Conservation (phyloP, 805 yeast genomes). For the Starmerella riodocensis region DNA sequence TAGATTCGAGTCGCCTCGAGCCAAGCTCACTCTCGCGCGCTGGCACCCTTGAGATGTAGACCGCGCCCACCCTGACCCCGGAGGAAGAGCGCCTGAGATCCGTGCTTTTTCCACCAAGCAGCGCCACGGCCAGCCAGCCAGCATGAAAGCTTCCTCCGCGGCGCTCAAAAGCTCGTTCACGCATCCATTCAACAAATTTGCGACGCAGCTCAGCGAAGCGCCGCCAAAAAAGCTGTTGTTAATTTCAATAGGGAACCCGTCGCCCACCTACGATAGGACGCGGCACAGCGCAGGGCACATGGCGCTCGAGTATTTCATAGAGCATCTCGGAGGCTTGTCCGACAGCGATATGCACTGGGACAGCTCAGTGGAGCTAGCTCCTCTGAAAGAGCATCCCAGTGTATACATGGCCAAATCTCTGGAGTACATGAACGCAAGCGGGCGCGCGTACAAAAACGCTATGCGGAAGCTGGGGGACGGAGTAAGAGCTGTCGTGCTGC, state of each 20-base stretch:
- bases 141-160: no score
- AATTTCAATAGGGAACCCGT: constrained; percentile 65
- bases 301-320: constrained; percentile 29
- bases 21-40: no score
- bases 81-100: no score
- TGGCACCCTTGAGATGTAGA: no score
- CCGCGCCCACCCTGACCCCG: no score
- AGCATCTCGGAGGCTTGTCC: constrained; percentile 11
- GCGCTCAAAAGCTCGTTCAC: no score
- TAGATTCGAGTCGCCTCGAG: no score
- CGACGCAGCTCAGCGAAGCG: constrained; percentile 9
- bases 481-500: constrained; percentile 40
- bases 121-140: not conserved
- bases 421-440: constrained; percentile 60
- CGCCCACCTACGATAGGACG: constrained; percentile 43
- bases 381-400: constrained; percentile 9
- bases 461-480: constrained; percentile 23
- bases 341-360: constrained; percentile 1
- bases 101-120: no score
- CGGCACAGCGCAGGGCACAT: constrained; percentile 71
- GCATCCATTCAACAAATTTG: constrained; percentile 20
- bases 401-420: constrained; percentile 40
- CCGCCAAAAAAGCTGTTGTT: constrained; percentile 13
- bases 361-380: constrained; percentile 6
- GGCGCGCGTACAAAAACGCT: constrained; percentile 34